These are phyloP conservation scores for Wickerhamiella kurtzmanii DNA, from an alignment of 805 yeast genomes.

Conservation along the genomic window DNA sequence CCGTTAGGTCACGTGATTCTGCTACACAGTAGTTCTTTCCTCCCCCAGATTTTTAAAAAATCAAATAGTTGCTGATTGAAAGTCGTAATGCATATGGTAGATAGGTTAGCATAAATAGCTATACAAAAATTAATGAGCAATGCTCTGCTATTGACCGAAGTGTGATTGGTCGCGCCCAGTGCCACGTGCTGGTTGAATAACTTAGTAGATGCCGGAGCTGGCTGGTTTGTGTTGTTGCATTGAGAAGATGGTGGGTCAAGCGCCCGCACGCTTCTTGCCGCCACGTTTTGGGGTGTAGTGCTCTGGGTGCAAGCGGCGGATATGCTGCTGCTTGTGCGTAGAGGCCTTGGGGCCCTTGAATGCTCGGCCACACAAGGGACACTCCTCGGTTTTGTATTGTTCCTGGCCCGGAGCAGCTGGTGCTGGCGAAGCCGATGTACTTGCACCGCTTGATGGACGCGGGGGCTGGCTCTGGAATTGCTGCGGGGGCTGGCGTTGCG, in stretches of 20 bases:
- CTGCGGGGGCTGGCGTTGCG: not conserved
- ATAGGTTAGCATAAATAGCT: too few species aligned
- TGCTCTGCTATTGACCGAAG: too few species aligned
- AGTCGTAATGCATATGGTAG: too few species aligned
- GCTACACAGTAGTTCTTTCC: too few species aligned
- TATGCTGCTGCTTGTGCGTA: slow-evolving; percentile 38
- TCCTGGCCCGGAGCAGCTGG: slow-evolving; percentile 6
- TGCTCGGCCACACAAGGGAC: slow-evolving; percentile 32
- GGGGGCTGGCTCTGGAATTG: not conserved
- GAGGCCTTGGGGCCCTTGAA: slow-evolving; percentile 36
- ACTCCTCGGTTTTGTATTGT: slow-evolving; percentile 24
- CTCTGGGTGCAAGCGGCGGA: slow-evolving; percentile 34
- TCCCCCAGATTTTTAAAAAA: too few species aligned
- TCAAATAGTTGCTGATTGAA: too few species aligned
- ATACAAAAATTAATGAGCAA: not conserved
- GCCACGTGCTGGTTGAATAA: too few species aligned
- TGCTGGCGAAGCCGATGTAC: slow-evolving; percentile 10
- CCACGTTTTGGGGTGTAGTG: slow-evolving; percentile 35
- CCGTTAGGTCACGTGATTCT: too few species aligned
- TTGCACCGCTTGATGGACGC: slow-evolving; percentile 1
- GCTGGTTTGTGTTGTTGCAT: too few species aligned
- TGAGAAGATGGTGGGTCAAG: too few species aligned
- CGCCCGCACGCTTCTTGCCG: slow-evolving; percentile 26
- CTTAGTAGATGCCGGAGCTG: too few species aligned
- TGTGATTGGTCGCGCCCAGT: too few species aligned